Base-by-base conservation (phyloP, 306 rosid species). In the Trifolium subterraneum region DNA sequence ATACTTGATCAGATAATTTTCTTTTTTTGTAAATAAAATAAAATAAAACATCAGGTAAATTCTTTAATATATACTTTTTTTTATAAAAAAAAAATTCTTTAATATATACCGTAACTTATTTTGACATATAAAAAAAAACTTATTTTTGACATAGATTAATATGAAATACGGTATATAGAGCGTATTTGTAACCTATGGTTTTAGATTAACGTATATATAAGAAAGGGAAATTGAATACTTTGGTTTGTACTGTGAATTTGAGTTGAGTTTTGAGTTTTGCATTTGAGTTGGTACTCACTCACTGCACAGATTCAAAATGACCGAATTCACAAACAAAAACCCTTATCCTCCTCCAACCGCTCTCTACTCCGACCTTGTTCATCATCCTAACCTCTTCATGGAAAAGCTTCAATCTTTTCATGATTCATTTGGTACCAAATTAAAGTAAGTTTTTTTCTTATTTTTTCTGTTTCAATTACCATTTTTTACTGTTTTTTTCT, bases 401-500 rank as follows among this genome's bases (percentile, higher is more conserved):
- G 81, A 75, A 68, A 88, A 83, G 73, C 94, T 92, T 62, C 80
- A 83, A 75, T 82, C 82, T 76, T 92, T 92, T 69, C 96, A 92
- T 69, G n/a, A 35, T 10, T 81, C 89, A 15, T 65, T 79, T 3
- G 82, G 84, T 18, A 85, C 89, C 68, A 88, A 81, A 75, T 87
- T 84, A 38, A 75, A 76, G 98, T 92, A 75, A 48, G 77, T 78
- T 35, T 4, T 18, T 29, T 54, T 16, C 19, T 15, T 14, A 45
- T 50, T 16, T 59, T 47, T 9, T 44, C 41, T 54, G 47, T 45
- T 64, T 44, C 54, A 67, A 19, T 68, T 74, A 4, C 33, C 7
- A 39, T 50, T 61, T 47, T 58, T 13, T 48, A 18, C 35, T 39
- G 19, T 35, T 50, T 22, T 22, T 50, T 15, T 18, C 7, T 62